Evolutionary conservation across 1,284 basidiomycete species (phyloP).

Genomic region (Chondrostereum purpureum): DNA sequence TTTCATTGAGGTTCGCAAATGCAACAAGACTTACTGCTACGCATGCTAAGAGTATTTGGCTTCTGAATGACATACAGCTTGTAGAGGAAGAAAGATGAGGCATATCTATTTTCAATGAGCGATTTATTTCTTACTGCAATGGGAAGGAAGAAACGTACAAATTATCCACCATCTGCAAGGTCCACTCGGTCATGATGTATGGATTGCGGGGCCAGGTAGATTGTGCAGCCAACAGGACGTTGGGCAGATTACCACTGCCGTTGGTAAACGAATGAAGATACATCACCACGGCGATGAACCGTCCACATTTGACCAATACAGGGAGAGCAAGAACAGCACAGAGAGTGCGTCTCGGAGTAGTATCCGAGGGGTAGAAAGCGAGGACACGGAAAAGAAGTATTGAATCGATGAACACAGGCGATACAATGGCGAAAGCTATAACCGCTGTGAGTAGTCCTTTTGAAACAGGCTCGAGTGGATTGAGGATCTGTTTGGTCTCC

Average conservation of each 20-base stretch:
- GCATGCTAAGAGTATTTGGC: too few species aligned
- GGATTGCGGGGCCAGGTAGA: background rate
- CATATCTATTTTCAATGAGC: too few species aligned
- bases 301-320: slow-evolving; percentile 8
- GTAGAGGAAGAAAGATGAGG: too few species aligned
- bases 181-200: background rate
- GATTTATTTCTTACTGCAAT: too few species aligned
- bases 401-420: slow-evolving; percentile 2
- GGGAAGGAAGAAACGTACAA: slow-evolving; percentile 1
- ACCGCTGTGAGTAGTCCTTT: slow-evolving; percentile 4
- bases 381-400: slow-evolving; percentile 5
- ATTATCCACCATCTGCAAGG: background rate
- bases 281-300: slow-evolving; percentile 8
- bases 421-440: slow-evolving; percentile 1
- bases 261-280: slow-evolving; percentile 1
- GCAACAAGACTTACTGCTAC: too few species aligned
- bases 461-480: background rate
- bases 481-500: slow-evolving; percentile 1
- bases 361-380: background rate
- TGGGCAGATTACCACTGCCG: background rate
- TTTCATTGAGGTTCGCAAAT: too few species aligned
- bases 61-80: too few species aligned
- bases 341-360: slow-evolving; percentile 9
- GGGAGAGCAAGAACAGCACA: slow-evolving; percentile 10
- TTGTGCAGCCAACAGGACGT: background rate